Evolutionary conservation across 2,329 filamentous ascomycete genomes (phyloP).

Genomic region (Paraphaeosphaeria sporulosa): DNA sequence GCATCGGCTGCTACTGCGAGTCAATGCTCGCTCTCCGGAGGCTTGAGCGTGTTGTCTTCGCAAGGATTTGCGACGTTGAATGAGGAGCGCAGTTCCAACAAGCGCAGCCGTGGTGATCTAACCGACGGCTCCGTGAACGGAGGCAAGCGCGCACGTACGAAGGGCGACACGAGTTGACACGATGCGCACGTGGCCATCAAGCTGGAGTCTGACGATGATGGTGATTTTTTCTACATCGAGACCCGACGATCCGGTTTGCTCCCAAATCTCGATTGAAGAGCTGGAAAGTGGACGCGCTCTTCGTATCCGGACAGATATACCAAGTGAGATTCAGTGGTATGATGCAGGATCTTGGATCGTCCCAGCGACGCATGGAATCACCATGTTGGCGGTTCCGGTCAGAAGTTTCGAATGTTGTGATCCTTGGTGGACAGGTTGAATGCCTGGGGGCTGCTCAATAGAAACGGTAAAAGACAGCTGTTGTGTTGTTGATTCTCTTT

Average conservation of each 20-base stretch:
- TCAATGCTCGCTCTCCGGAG: background rate
- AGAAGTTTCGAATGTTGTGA: background rate
- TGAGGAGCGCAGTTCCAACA: background rate
- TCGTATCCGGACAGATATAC: background rate
- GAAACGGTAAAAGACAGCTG: background rate
- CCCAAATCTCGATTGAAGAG: background rate
- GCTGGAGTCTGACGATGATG: background rate
- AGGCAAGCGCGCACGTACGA: background rate
- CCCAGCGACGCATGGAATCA: background rate
- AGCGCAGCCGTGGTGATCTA: background rate
- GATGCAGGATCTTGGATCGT: background rate
- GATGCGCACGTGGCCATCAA: background rate
- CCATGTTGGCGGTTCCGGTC: background rate
- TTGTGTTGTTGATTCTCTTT: background rate
- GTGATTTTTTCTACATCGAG: background rate
- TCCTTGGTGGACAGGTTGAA: background rate
- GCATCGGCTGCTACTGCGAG: background rate
- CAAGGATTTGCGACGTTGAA: background rate
- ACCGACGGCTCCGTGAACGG: background rate
- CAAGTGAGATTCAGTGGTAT: background rate
- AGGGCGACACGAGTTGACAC: background rate
- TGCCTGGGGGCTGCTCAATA: background rate
- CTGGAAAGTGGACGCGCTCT: background rate
- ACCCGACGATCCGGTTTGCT: background rate
- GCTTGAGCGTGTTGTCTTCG: background rate